These are phyloP conservation scores for Mycocentrospora acerina DNA, from an alignment of 2,329 filamentous ascomycete species.

Conservation along the genomic window DNA sequence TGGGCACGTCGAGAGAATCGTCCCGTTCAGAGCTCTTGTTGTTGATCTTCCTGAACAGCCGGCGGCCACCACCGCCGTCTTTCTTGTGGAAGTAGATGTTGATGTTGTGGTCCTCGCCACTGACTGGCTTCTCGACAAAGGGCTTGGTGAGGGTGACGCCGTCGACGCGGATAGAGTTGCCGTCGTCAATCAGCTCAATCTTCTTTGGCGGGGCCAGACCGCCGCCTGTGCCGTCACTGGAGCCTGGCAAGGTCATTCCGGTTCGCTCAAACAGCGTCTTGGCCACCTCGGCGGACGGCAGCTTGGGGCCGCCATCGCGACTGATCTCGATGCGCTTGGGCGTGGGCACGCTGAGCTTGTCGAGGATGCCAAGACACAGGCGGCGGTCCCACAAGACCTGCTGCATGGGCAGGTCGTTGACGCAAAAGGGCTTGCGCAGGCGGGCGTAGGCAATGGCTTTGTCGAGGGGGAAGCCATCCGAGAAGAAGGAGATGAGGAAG, in stretches of 20 bases:
- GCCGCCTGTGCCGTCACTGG: slow-evolving; percentile 66
- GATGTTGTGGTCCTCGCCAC: slow-evolving; percentile 97
- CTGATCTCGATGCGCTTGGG: slow-evolving; percentile 88
- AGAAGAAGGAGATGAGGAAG: slow-evolving; percentile 97
- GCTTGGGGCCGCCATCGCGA: slow-evolving; percentile 81
- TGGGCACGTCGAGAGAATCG: slow-evolving; percentile 70
- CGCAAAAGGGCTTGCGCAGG: slow-evolving; percentile 90
- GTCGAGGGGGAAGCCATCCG: slow-evolving; percentile 92
- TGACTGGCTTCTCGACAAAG: slow-evolving; percentile 98
- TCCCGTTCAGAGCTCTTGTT: slow-evolving; percentile 99
- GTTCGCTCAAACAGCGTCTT: slow-evolving; percentile 79
- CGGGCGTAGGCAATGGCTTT: slow-evolving; percentile 97
- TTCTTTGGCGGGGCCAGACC: slow-evolving; percentile 60
- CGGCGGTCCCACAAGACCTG: slow-evolving; percentile 95
- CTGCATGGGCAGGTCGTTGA: slow-evolving; percentile 97
- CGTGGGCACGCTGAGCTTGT: slow-evolving; percentile 85
- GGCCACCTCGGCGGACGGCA: slow-evolving; percentile 77
- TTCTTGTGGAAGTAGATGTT: slow-evolving; percentile 94
- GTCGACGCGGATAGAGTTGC: slow-evolving; percentile 85
- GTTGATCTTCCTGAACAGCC: slow-evolving; percentile 93
- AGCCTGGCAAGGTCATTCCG: slow-evolving; percentile 71
- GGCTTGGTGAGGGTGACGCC: slow-evolving; percentile 81
- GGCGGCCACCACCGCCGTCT: slow-evolving; percentile 82
- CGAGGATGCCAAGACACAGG: slow-evolving; percentile 82
- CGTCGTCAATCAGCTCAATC: slow-evolving; percentile 86